phyloP scores from a whole-genome alignment of 169 alveolate genomes.

The Plasmodium cynomolgi region DNA sequence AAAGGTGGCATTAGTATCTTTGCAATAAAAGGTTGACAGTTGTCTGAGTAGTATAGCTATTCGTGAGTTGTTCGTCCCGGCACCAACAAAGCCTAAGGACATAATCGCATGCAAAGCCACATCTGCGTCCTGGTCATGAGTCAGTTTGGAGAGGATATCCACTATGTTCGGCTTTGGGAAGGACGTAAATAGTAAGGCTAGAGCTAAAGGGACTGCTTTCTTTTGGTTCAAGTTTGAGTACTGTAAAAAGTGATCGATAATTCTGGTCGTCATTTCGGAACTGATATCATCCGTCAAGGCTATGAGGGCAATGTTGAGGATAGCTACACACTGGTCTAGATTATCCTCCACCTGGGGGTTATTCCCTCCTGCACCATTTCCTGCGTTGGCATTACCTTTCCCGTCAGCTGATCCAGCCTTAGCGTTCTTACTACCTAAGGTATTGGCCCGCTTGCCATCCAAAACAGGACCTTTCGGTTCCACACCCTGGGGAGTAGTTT shows the following conservation, averaged over 20 bases:
- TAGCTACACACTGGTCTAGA: slow-evolving; percentile 88
- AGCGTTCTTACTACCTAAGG: neutral
- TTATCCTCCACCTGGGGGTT: slow-evolving; percentile 75
- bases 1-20: slow-evolving; percentile 95
- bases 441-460: neutral
- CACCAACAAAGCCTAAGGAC: slow-evolving; percentile 96
- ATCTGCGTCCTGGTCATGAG: slow-evolving; percentile 98
- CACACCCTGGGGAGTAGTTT: neutral
- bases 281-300: slow-evolving; percentile 97
- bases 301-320: slow-evolving; percentile 94
- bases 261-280: slow-evolving; percentile 91
- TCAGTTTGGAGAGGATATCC: slow-evolving; percentile 91
- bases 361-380: slow-evolving; percentile 38
- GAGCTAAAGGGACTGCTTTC: slow-evolving; percentile 98
- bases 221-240: slow-evolving; percentile 86
- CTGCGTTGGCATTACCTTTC: neutral
- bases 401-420: neutral
- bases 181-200: slow-evolving; percentile 95
- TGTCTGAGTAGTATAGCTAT: slow-evolving; percentile 96
- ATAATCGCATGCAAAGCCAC: slow-evolving; percentile 96
- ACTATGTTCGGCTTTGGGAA: slow-evolving; percentile 95
- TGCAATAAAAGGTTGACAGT: slow-evolving; percentile 94
- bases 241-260: slow-evolving; percentile 83
- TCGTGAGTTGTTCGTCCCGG: slow-evolving; percentile 96
- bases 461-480: neutral